phyloP scores from a whole-genome alignment of 352 stramenopile species.

The Pythium guiyangense region DNA sequence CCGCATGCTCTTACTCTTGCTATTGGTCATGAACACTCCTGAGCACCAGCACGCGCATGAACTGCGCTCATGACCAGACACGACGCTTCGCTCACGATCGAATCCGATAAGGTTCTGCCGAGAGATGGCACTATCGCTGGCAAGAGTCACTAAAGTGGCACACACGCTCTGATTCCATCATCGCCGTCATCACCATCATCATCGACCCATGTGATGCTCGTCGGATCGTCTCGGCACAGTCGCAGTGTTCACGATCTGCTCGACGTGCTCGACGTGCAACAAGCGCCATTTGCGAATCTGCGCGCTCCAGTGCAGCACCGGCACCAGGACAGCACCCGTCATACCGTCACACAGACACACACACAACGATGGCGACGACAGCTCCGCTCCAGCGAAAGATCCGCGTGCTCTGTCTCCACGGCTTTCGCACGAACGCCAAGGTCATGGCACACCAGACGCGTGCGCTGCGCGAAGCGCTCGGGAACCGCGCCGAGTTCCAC shows the following conservation, averaged over 20 bases:
- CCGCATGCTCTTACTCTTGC: no score
- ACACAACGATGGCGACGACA: slow-evolving; percentile 6
- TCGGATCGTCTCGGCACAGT: no score
- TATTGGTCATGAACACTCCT: no score
- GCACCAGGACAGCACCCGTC: no score
- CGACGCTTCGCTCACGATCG: no score
- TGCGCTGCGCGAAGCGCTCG: slow-evolving; percentile 51
- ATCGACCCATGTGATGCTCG: not conserved
- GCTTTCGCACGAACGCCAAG: slow-evolving; percentile 63
- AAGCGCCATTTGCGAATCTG: not conserved
- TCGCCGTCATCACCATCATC: slow-evolving; percentile 11
- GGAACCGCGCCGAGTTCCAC: slow-evolving; percentile 56
- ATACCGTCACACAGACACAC: no score
- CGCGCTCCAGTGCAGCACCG: not conserved
- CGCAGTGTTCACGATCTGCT: no score
- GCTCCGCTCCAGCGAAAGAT: slow-evolving; percentile 20
- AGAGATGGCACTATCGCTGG: no score
- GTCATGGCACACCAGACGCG: slow-evolving; percentile 71
- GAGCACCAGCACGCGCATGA: no score
- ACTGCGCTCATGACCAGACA: no score
- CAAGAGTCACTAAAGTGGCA: no score
- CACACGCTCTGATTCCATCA: slow-evolving; percentile 2
- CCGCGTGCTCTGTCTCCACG: slow-evolving; percentile 70
- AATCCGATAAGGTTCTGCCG: no score
- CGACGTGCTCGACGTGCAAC: not conserved